Evolutionary conservation across 345 rosid genomes (phyloP), one percentile per base, ranked within the genome.

Genomic region (Hibiscus syriacus): DNA sequence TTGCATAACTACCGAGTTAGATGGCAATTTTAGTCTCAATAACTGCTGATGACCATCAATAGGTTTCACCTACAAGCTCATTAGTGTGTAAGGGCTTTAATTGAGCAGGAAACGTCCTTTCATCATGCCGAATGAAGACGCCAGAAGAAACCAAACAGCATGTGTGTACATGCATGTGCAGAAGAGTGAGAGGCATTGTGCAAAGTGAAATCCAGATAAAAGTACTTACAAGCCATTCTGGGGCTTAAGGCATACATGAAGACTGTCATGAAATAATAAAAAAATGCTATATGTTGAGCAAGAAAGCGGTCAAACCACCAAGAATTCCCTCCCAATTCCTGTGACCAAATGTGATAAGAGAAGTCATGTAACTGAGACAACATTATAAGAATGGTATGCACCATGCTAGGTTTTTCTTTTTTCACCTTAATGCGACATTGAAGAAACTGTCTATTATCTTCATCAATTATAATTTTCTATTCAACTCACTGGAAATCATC

Each of bases 231-330:
- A 72, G 97, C 97, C 99, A 91, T 94, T 80, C 99, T 85, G 30
- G 99, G 99, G 82, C 99, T 94, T 66, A 94, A 0, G 23, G 84
- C 78, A 77, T 94, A 91, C 90, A 94, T 85, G 70, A 89, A 54
- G 27, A 81, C 92, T 1, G 99, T 94, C 99, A 91, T 88, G 59
- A 91, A 60, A 72, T 94, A 91, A 71, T 94, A 94, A 67, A 83
- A 74, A 41, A 87, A 16, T 45, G 99, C 99, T 60, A 89, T 76
- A 76, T 85, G 85, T 70, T 89, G 92, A 26, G 96, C 88, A 62
- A 94, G 92, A 71, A 94, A 80, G 39, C 99, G 95, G 70, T 91
- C 99, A 64, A 91, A 80, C 99, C 99, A 94, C 97, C 97, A 89
- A 29, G 86, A 72, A 74, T 91, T 87, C 46, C 99, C 99, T 55